A percentile compares a stretch with the other conserved stretches of the same genome.
These are phyloP conservation scores for Eruca vesicaria DNA, from an alignment of 441 rosid genomes.

Conservation along the genomic window DNA sequence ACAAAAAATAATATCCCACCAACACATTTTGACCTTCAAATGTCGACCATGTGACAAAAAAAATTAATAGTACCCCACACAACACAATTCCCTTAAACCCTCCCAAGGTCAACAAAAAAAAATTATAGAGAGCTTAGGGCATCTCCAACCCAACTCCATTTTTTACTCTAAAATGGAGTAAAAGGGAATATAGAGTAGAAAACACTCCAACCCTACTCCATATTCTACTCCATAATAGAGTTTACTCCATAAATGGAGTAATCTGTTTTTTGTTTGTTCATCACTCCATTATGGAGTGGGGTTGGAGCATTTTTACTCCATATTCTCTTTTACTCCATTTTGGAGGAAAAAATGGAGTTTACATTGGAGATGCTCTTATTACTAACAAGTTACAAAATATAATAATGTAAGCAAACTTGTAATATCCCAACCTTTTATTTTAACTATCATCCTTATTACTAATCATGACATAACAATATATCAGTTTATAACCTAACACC, in stretches of 20 bases:
- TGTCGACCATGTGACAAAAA: neutral
- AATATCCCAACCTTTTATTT: slow-evolving; percentile 2
- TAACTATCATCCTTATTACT: neutral
- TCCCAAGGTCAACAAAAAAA: slow-evolving; percentile 29
- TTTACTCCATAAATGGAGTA: no score
- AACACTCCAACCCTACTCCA: no score
- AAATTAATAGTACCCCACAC: neutral
- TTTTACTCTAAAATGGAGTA: no score
- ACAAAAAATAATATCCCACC: neutral
- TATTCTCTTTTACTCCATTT: no score
- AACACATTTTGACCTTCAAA: slow-evolving; percentile 12
- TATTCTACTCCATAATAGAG: no score
- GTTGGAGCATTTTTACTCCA: no score
- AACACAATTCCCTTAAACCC: slow-evolving; percentile 14
- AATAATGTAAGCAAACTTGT: neutral
- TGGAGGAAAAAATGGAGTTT: no score
- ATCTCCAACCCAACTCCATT: no score
- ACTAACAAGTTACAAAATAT: neutral
- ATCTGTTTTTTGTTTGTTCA: no score
- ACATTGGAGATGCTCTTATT: no score
- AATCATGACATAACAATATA: slow-evolving; percentile 19
- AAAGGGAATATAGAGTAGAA: no score
- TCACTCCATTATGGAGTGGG: no score
- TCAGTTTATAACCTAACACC: slow-evolving; percentile 20
- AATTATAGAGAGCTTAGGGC: slow-evolving; percentile 26